These are phyloP conservation scores for Brassica rapa DNA, from an alignment of 345 rosid genomes.

Conservation along the genomic window DNA sequence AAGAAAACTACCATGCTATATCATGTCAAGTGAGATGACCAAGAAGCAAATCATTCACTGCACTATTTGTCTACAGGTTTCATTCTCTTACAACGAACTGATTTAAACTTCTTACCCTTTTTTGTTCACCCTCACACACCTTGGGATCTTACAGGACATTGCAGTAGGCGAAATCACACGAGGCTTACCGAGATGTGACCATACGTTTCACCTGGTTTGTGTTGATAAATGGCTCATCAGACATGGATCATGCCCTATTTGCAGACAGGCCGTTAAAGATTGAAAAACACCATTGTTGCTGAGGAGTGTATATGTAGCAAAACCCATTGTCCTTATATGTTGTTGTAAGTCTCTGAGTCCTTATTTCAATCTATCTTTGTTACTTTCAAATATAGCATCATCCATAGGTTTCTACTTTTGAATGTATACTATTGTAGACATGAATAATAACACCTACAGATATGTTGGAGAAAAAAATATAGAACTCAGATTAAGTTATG, in stretches of 20 bases:
- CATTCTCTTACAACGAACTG: background rate
- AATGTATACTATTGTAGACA: constrained; percentile 28
- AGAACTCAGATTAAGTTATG: constrained; percentile 11
- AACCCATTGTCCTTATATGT: constrained; percentile 16
- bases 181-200: constrained; percentile 68
- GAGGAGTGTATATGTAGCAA: constrained; percentile 35
- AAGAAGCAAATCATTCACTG: constrained; percentile 51
- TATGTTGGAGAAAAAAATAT: constrained; percentile 9
- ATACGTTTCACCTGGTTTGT: constrained; percentile 74
- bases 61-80: constrained; percentile 68
- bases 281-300: background rate
- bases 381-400: background rate
- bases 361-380: background rate
- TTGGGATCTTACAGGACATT: constrained; percentile 51
- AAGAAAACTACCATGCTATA: constrained; percentile 64
- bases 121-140: constrained; percentile 14
- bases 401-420: constrained; percentile 25
- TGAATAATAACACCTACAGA: constrained; percentile 24
- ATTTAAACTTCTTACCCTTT: constrained; percentile 6
- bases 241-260: constrained; percentile 76
- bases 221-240: constrained; percentile 80
- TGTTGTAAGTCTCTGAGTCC: constrained; percentile 23
- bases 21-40: constrained; percentile 53
- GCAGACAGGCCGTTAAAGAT: constrained; percentile 61
- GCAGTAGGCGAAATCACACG: constrained; percentile 63